Base-by-base conservation (phyloP, 495 filamentous ascomycete genomes). In the Venustampulla echinocandica region DNA sequence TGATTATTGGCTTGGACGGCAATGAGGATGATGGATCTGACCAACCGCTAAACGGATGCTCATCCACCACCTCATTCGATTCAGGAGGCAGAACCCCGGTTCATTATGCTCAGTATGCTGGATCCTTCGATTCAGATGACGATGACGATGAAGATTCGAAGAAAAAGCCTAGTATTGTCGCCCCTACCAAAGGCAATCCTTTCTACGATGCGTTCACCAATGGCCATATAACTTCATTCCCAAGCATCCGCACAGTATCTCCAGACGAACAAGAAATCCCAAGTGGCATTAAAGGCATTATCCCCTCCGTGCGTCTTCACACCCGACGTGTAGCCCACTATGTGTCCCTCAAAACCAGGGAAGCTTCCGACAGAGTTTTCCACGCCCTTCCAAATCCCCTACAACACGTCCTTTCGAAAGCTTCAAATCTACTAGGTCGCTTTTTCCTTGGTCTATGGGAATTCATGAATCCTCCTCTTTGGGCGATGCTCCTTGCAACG, bases 391-490 rank as follows among this genome's bases (percentile, higher is more conserved):
- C 88, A 4, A 45, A 44, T 3, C 65, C 76, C 3, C 20, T 83
- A 1, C 83, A 86, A 56, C 73, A 64, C 18, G 44, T 55, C 0
- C 59, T 90, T 3, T 60, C 65, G 4, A 64, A 57, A 14, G 47
- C 70, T n/a, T 61, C 64, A 27, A 60, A 53, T 22, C 65, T 64
- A 21, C 24, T 68, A 43, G 28, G 57, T n/a, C 70, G 69, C 10
- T 82, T 90, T 56, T 60, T 76, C 42, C 53, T 62, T 28, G 88
- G 87, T 24, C 50, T 84, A 7, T 89, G 84, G 85, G 83, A 84
- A 27, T 92, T 95, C 64, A 97, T 98, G 92, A 98, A 97, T 64
- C 90, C 92, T 4, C 93, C 92, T 0, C 78, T 98, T 1, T 97
- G 90, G 87, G 90, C 92, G 9, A 97, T 98, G 90, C 70, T 97